A percentile compares a stretch with the other conserved stretches of the same genome.
phyloP scores from a whole-genome alignment of 2,329 filamentous ascomycete genomes.

The Pseudomassariella vexata region DNA sequence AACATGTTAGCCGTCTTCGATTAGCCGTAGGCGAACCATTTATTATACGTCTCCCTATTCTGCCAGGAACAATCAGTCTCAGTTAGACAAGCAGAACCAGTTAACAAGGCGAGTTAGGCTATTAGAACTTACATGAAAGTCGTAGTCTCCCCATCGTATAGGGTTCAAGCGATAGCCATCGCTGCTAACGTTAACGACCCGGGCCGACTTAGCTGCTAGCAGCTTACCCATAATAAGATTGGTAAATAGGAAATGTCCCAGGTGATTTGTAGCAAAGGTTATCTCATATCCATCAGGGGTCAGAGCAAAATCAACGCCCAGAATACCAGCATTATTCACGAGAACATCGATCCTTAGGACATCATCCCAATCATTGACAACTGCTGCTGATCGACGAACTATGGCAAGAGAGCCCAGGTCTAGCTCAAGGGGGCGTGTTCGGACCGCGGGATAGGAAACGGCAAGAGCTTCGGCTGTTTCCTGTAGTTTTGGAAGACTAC shows the following conservation, averaged over 20 bases:
- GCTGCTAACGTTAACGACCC: constrained; percentile 39
- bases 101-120: no score
- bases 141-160: constrained; percentile 36
- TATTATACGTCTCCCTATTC: constrained; percentile 11
- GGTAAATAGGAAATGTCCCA: constrained; percentile 33
- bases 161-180: constrained; percentile 34
- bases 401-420: constrained; percentile 9
- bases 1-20: constrained; percentile 28
- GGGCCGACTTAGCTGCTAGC: constrained; percentile 16
- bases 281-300: constrained; percentile 32
- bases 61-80: no score
- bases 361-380: constrained; percentile 26
- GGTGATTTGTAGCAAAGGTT: constrained; percentile 30
- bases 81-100: no score
- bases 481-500: constrained; percentile 32
- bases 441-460: constrained; percentile 23
- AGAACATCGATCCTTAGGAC: constrained; percentile 14
- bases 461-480: constrained; percentile 30
- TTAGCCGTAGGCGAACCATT: constrained; percentile 26
- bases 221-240: constrained; percentile 29
- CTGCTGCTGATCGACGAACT: constrained; percentile 26
- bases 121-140: constrained; percentile 28
- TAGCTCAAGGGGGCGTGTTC: constrained; percentile 23
- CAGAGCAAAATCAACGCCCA: constrained; percentile 23
- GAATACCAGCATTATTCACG: constrained; percentile 23